Evolutionary conservation across 257 asterid genomes (phyloP).

Genomic region (Galeopsis tetrahit): DNA sequence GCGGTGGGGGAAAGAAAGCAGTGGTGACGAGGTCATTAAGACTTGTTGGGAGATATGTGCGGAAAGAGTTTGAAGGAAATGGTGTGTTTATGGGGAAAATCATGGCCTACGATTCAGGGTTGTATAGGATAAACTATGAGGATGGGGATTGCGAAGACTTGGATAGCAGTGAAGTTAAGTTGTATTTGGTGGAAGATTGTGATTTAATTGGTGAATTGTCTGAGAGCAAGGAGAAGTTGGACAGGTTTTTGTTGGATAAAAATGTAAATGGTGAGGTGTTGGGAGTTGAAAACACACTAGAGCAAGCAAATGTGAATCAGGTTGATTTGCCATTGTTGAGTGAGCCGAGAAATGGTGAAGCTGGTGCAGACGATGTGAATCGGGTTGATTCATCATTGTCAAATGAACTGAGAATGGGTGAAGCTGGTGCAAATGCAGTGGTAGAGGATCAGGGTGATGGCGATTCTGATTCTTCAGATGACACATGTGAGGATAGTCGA

Average conservation of each 20-base stretch:
- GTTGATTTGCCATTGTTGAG: conserved; percentile 26
- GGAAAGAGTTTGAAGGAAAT: conserved; percentile 71
- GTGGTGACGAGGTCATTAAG: conserved; percentile 52
- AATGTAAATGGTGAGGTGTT: conserved; percentile 39
- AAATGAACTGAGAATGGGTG: conserved; percentile 34
- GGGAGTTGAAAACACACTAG: conserved; percentile 35
- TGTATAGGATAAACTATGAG: conserved; percentile 79
- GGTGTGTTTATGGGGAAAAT: conserved; percentile 78
- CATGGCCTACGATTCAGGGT: conserved; percentile 61
- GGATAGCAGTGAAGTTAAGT: conserved; percentile 62
- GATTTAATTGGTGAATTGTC: conserved; percentile 66
- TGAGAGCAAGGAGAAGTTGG: conserved; percentile 63
- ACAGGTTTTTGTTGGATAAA: conserved; percentile 43
- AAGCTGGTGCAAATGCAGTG: conserved; percentile 33
- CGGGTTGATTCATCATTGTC: conserved; percentile 22
- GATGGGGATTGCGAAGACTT: conserved; percentile 91
- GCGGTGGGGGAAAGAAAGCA: conserved; percentile 53
- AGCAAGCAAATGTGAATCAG: conserved; percentile 22
- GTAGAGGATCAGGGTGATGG: conserved; percentile 39
- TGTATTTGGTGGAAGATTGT: conserved; percentile 58
- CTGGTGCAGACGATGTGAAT: conserved; percentile 28
- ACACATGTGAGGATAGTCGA: conserved; percentile 53
- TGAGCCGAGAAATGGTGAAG: conserved; percentile 36
- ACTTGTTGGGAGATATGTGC: conserved; percentile 70
- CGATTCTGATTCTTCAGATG: conserved; percentile 49